Base-by-base conservation (phyloP, 2,329 filamentous ascomycete genomes). In the Clarireedia homoeocarpa region DNA sequence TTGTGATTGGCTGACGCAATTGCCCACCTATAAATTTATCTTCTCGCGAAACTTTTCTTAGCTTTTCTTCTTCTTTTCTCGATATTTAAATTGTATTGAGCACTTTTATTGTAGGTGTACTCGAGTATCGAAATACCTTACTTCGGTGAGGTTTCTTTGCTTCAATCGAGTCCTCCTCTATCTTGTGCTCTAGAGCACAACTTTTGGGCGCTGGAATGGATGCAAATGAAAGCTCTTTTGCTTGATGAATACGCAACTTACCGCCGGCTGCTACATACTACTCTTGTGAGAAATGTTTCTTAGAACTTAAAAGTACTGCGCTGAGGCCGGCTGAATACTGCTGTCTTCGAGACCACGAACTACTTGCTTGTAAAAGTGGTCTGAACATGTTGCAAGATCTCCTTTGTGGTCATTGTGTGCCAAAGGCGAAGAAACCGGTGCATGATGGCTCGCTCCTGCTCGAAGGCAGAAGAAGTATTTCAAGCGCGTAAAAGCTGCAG, bases 101-200 rank as follows among this genome's bases (percentile, higher is more conserved):
- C 81, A 82, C 78, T 67, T 82, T 83, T 86, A 85, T 86, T 85
- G 83, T 86, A 81, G 83, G 82, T 80, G 77, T 78, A 76, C 81
- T 84, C 79, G 80, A 70, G 74, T 74, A 60, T 51, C 58, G 70
- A 36, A 54, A 55, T 6, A 24, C 65, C 58, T 67, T 71, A 67
- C 72, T 68, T 68, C 66, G 62, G 64, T 65, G 67, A 67, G 65
- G 58, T 45, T 45, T 24, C 50, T 55, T 39, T 44, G 46, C 40
- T 42, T 74, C 74, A 72, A 71, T 84, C 80, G 77, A 83, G 81
- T 82, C 75, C 75, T 80, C 81, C 83, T 85, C 83, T 86, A 86
- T 86, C 82, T 81, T 84, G 80, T 84, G 81, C 75, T 78, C 83
- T 67, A 84, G 83, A 86, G 69, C 61, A 69, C 62, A 76, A 53